Conservation (phyloP, 768 basidiomycete species). For the Boletellus ananas region DNA sequence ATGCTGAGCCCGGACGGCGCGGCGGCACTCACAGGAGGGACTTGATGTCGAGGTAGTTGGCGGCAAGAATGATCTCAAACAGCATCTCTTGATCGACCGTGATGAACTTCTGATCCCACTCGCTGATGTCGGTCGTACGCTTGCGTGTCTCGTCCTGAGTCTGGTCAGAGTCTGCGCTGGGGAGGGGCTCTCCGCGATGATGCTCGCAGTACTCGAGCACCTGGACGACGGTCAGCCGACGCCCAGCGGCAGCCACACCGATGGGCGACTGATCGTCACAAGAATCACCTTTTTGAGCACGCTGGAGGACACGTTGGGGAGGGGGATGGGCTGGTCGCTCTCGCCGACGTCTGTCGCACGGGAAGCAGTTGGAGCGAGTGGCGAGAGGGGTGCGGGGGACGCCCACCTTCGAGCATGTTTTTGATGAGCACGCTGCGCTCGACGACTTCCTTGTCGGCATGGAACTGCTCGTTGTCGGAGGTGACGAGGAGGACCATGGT, state of each 20-base stretch:
- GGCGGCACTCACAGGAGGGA: conserved; percentile 74
- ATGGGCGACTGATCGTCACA: background rate
- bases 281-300: conserved; percentile 82
- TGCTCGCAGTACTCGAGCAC: conserved; percentile 99
- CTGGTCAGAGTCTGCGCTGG: conserved; percentile 74
- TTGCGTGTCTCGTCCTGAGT: conserved; percentile 92
- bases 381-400: background rate
- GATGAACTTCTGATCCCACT: conserved; percentile 99
- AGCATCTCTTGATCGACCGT: conserved; percentile 99
- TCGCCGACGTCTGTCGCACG: conserved; percentile 78
- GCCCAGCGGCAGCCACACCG: background rate
- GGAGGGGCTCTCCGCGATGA: conserved; percentile 96
- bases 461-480: conserved; percentile 94
- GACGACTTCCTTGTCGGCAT: conserved; percentile 90
- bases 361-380: background rate
- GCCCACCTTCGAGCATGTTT: conserved; percentile 96
- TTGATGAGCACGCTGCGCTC: conserved; percentile 96
- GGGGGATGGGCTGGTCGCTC: conserved; percentile 88
- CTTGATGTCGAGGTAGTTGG: conserved; percentile 99
- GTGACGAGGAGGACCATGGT: conserved; percentile 85
- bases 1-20: background rate
- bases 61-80: conserved; percentile 98
- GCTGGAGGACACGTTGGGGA: conserved; percentile 90
- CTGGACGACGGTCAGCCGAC: conserved; percentile 38
- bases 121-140: conserved; percentile 96